Conservation (phyloP, 176 grass and related monocot species). For the Otatea glauca region DNA sequence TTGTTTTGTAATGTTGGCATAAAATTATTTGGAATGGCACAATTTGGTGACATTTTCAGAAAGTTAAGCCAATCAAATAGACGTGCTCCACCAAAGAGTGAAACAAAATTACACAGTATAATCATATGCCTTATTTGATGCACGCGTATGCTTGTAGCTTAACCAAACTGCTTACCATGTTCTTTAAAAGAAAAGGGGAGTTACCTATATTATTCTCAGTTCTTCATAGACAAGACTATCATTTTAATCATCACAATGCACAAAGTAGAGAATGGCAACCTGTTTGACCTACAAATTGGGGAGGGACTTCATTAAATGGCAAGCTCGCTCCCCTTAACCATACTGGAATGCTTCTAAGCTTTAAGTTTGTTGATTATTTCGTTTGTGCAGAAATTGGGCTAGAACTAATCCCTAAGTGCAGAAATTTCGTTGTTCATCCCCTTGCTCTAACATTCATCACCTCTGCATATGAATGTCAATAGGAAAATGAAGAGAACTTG, state of each 20-base stretch:
- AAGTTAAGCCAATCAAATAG: not conserved
- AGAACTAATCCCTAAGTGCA: not conserved
- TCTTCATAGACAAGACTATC: not conserved
- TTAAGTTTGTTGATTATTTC: not conserved
- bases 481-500: not conserved
- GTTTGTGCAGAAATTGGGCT: no score
- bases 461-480: not conserved
- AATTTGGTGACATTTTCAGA: not conserved
- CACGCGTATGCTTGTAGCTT: not conserved
- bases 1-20: not conserved
- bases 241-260: not conserved
- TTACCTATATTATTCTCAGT: not conserved
- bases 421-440: not conserved
- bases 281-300: not conserved
- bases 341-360: not conserved
- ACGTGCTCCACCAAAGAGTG: not conserved
- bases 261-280: not conserved
- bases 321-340: not conserved
- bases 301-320: not conserved
- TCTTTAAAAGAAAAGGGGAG: not conserved
- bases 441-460: not conserved
- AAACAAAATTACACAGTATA: not conserved
- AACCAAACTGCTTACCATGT: not conserved
- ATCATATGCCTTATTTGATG: not conserved
- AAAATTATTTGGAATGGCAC: not conserved